A percentile compares a stretch with the other conserved stretches of the same genome.
Conservation (phyloP, 176 grass and related monocot genomes). For the Avena insularis region DNA sequence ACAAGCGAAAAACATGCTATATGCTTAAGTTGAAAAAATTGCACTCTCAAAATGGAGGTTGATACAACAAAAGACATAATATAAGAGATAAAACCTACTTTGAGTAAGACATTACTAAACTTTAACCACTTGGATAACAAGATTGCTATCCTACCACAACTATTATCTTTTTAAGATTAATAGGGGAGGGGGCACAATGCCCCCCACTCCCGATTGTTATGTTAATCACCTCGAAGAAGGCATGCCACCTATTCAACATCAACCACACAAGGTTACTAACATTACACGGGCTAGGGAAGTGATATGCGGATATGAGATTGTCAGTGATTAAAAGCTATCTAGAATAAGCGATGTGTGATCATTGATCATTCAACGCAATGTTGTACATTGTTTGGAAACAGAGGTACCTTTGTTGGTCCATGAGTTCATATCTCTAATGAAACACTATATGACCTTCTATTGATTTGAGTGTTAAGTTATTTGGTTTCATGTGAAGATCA, state of each 20-base stretch:
- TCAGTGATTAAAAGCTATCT: neutral
- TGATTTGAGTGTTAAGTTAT: neutral
- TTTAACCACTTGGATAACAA: neutral
- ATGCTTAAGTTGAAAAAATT: too few relatives aligned
- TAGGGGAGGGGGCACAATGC: too few relatives aligned
- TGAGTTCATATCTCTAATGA: neutral
- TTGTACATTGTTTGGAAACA: neutral
- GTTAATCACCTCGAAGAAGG: neutral
- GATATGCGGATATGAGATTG: neutral
- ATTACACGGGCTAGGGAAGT: neutral
- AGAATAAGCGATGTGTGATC: too few relatives aligned
- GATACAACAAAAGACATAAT: too few relatives aligned
- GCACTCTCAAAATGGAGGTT: too few relatives aligned
- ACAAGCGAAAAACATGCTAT: too few relatives aligned
- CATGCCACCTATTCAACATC: neutral
- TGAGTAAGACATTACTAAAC: neutral
- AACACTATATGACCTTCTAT: neutral
- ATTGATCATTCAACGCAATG: neutral
- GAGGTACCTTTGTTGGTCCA: neutral
- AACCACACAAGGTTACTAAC: neutral
- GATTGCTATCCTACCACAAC: too few relatives aligned
- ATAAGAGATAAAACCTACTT: neutral
- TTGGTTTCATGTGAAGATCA: neutral
- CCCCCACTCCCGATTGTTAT: neutral
- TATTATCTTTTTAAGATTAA: too few relatives aligned